Percentiles rank a stretch among this genome's conserved stretches.
These are phyloP conservation scores for Luvunga scandens DNA, from an alignment of 345 rosid genomes.

Conservation along the genomic window DNA sequence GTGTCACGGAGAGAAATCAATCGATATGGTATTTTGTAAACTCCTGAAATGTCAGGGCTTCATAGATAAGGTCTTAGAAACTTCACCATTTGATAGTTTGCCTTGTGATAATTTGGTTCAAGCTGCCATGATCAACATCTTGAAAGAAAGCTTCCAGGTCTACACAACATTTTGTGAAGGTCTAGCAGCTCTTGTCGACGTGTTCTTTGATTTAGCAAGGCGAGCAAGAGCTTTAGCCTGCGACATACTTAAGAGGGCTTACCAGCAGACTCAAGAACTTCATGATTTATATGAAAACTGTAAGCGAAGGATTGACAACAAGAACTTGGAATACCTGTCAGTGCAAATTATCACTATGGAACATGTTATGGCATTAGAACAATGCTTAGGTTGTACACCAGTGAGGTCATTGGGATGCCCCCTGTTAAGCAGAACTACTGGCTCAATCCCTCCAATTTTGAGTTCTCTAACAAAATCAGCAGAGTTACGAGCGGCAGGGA, in stretches of 20 bases:
- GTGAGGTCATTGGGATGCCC: not conserved
- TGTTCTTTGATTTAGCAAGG: slow-evolving; percentile 61
- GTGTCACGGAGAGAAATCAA: slow-evolving; percentile 46
- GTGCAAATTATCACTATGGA: slow-evolving; percentile 58
- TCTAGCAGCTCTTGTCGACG: slow-evolving; percentile 42
- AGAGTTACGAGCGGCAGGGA: slow-evolving; percentile 9
- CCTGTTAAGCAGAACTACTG: not conserved
- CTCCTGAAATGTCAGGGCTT: slow-evolving; percentile 67
- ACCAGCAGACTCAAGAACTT: slow-evolving; percentile 52
- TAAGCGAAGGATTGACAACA: slow-evolving; percentile 41
- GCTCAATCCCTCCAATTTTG: slow-evolving; percentile 10
- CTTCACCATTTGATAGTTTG: slow-evolving; percentile 36
- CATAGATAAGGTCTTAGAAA: slow-evolving; percentile 57
- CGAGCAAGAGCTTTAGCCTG: slow-evolving; percentile 66
- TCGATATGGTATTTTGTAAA: slow-evolving; percentile 55
- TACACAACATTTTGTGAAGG: slow-evolving; percentile 52
- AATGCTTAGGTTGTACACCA: slow-evolving; percentile 30
- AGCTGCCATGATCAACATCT: slow-evolving; percentile 58
- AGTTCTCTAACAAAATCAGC: slow-evolving; percentile 20
- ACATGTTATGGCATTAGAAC: slow-evolving; percentile 58
- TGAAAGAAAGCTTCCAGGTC: slow-evolving; percentile 89
- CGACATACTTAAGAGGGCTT: slow-evolving; percentile 59
- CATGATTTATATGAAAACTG: slow-evolving; percentile 52
- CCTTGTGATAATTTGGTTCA: slow-evolving; percentile 43
- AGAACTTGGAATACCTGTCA: slow-evolving; percentile 63